Evolutionary conservation across 768 basidiomycete genomes (phyloP), one percentile per base, ranked within the genome.

Genomic region (Polyporus arcularius): DNA sequence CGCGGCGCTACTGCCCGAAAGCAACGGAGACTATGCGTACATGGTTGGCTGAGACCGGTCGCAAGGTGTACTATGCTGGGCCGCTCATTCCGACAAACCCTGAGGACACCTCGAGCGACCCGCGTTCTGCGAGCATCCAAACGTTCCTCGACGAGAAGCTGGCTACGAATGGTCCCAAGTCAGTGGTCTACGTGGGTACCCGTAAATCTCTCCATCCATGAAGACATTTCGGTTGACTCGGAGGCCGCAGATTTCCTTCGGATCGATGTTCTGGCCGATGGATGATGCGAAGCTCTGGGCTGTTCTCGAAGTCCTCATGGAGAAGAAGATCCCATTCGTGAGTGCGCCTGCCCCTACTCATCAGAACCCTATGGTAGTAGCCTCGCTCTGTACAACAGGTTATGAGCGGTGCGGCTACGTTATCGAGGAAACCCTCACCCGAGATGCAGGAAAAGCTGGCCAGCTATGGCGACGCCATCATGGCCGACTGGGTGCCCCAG

Each of bases 41-140:
- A 28, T n/a, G 14, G 9, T 38, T 45, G 6, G 55, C 26, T 26
- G 43, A 46, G 18, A 56, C 30, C 15, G 39, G 39, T 30, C 47
- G 65, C 4, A 45, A 56, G 16, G 39, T 63, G 6, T 60, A 58
- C 26, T 49, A 54, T 9, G 54, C 65, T 39, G 67, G 67, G 4
- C 65, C 67, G 3, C 50, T 68, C n/a, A 5, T 62, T 2, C 53
- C 56, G 8, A 7, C 31, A 2, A 31, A 30, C 3, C 8, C 14
- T 0, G 16, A 45, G 30, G 53, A 30, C 16, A 12, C 35, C 9
- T 16, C 14, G 4, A 14, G 8, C 3, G 43, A 55, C 18, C 16
- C 8, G 30, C 9, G 9, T 14, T 11, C 42, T 55, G 31, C 4
- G 30, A 18, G 16, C 9, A 32, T 55, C 14, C 30, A 38, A 30